These are phyloP conservation scores for Eutrema yunnanense DNA, from an alignment of 345 rosid species.

Conservation along the genomic window DNA sequence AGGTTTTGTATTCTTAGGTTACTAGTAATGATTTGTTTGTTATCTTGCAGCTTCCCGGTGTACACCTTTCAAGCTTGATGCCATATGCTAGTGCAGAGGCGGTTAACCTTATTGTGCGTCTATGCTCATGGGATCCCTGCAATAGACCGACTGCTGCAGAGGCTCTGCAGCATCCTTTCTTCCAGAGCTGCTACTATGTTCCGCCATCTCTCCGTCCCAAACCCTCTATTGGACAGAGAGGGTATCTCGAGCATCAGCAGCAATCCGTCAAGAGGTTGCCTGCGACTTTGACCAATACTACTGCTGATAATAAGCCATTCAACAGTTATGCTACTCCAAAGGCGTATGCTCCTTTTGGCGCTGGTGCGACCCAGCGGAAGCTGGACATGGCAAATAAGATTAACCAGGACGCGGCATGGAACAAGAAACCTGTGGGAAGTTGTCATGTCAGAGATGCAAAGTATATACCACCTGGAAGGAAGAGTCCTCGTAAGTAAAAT, in stretches of 20 bases:
- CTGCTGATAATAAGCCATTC: slow-evolving; percentile 31
- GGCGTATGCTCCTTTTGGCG: slow-evolving; percentile 36
- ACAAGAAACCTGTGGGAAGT: slow-evolving; percentile 38
- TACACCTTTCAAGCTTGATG: slow-evolving; percentile 43
- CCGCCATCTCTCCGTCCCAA: no score
- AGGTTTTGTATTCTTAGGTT: neutral
- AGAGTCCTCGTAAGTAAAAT: slow-evolving; percentile 64
- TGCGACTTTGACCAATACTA: slow-evolving; percentile 30
- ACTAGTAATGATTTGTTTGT: neutral
- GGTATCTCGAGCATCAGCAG: neutral
- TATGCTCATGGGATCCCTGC: slow-evolving; percentile 96
- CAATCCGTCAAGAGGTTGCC: slow-evolving; percentile 38
- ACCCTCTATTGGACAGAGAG: no score
- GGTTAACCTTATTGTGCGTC: slow-evolving; percentile 58
- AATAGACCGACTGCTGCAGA: slow-evolving; percentile 83
- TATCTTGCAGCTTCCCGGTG: slow-evolving; percentile 49
- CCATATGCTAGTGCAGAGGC: slow-evolving; percentile 72
- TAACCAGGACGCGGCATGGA: slow-evolving; percentile 45
- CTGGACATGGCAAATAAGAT: slow-evolving; percentile 53
- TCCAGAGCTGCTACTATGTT: slow-evolving; percentile 51
- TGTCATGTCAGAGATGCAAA: slow-evolving; percentile 38
- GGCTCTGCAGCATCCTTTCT: slow-evolving; percentile 91
- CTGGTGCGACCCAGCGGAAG: slow-evolving; percentile 55
- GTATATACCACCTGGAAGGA: slow-evolving; percentile 73
- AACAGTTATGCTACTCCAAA: slow-evolving; percentile 43